phyloP scores from a whole-genome alignment of 2,329 filamentous ascomycete genomes.

The Exophiala xenobiotica region DNA sequence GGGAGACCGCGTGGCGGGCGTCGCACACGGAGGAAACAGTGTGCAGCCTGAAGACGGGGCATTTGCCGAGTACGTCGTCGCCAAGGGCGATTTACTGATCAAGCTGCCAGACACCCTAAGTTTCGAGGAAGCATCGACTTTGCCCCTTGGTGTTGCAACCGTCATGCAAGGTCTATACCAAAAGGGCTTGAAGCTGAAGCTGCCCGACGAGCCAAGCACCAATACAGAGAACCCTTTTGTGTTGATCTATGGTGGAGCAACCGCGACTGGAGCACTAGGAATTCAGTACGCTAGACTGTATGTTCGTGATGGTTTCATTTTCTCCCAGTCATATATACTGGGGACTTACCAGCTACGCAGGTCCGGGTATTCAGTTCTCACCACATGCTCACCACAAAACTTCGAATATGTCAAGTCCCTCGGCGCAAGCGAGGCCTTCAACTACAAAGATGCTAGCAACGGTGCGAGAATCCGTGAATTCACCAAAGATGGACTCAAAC shows the following conservation, averaged over 20 bases:
- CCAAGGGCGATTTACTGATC: constrained; percentile 33
- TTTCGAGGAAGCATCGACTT: constrained; percentile 34
- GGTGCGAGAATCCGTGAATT: constrained; percentile 32
- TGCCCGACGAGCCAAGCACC: constrained; percentile 27
- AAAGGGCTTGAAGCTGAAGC: constrained; percentile 24
- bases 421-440: constrained; percentile 46
- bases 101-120: constrained; percentile 33
- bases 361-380: constrained; percentile 44
- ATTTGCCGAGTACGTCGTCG: constrained; percentile 39
- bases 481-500: neutral
- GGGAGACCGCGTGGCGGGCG: constrained; percentile 41
- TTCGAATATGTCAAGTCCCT: constrained; percentile 46
- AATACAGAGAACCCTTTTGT: constrained; percentile 33
- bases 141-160: constrained; percentile 33
- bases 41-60: constrained; percentile 33
- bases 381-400: constrained; percentile 44
- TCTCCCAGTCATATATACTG: constrained; percentile 9
- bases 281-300: constrained; percentile 42
- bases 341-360: constrained; percentile 5
- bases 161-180: constrained; percentile 14
- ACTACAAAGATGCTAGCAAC: constrained; percentile 44
- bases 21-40: constrained; percentile 36
- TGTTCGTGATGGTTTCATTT: constrained; percentile 15
- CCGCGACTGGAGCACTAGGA: constrained; percentile 42
- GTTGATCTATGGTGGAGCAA: constrained; percentile 47